These are phyloP conservation scores for Parastagonospora avenae DNA, from an alignment of 2,329 filamentous ascomycete genomes.

Conservation along the genomic window DNA sequence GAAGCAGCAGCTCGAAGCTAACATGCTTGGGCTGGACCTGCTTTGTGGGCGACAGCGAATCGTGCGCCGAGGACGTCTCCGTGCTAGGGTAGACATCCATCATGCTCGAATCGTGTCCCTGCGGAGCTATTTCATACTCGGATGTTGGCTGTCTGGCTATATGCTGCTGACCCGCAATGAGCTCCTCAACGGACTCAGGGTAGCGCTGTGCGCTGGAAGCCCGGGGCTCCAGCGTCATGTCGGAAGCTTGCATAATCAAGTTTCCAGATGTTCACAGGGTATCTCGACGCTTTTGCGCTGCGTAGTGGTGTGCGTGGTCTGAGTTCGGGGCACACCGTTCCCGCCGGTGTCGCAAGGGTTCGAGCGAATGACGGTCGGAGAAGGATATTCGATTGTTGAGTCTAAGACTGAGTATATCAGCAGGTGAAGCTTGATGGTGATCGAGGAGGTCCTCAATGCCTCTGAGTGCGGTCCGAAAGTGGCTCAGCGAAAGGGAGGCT, in stretches of 20 bases:
- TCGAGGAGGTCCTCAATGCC: conserved; percentile 21
- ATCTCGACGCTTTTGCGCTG: conserved; percentile 22
- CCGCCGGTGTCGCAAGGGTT: conserved; percentile 49
- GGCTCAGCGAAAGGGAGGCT: conserved; percentile 25
- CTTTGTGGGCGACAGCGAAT: conserved; percentile 45
- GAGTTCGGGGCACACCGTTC: conserved; percentile 38
- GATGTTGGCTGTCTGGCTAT: conserved; percentile 26
- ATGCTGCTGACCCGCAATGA: conserved; percentile 37
- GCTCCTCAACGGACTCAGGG: conserved; percentile 29
- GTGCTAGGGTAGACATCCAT: conserved; percentile 45
- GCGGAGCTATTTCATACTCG: conserved; percentile 34
- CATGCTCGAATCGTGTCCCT: conserved; percentile 37
- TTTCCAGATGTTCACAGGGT: conserved; percentile 6
- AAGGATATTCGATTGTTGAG: conserved; percentile 29
- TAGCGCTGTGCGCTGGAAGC: conserved; percentile 32
- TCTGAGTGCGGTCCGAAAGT: conserved; percentile 19
- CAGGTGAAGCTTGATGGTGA: conserved; percentile 23
- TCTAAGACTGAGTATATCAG: conserved; percentile 31
- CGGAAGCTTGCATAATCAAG: conserved; percentile 40
- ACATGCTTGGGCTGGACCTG: conserved; percentile 67
- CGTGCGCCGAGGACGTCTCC: conserved; percentile 37
- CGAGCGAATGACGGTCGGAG: conserved; percentile 36
- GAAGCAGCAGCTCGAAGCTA: conserved; percentile 76
- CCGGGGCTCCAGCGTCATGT: conserved; percentile 33
- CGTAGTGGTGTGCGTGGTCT: conserved; percentile 25